phyloP scores from a whole-genome alignment of 768 basidiomycete species.

The Xerocomus brunneocitrinus region DNA sequence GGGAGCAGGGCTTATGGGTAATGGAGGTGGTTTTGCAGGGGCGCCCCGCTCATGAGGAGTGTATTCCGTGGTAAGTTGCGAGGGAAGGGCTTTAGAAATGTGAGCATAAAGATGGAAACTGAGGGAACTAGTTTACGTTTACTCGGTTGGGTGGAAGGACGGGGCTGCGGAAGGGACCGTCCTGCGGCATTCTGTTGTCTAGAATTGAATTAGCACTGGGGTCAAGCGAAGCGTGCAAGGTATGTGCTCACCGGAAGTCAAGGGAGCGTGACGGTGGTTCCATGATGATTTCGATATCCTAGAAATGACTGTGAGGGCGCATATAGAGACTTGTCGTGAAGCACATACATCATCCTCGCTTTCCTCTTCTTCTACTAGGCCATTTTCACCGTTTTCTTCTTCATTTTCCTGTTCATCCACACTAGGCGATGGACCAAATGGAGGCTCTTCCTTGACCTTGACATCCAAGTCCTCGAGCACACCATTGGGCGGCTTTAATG shows the following conservation, averaged over 20 bases:
- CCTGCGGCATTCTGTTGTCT: slow-evolving; percentile 36
- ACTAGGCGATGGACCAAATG: slow-evolving; percentile 21
- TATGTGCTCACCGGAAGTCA: slow-evolving; percentile 59
- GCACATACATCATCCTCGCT: slow-evolving; percentile 46
- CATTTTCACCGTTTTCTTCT: slow-evolving; percentile 39
- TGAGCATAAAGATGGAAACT: slow-evolving; percentile 5
- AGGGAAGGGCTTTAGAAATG: slow-evolving; percentile 33
- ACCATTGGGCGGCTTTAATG: slow-evolving; percentile 42
- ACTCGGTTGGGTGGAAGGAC: slow-evolving; percentile 30
- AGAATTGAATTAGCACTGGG: background rate
- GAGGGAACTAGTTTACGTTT: slow-evolving; percentile 23
- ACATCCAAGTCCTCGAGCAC: slow-evolving; percentile 48
- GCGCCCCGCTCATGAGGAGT: slow-evolving; percentile 65
- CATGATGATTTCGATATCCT: slow-evolving; percentile 92
- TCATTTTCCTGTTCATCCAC: slow-evolving; percentile 27
- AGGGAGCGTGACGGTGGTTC: slow-evolving; percentile 68
- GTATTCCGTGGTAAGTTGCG: slow-evolving; percentile 77
- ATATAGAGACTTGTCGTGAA: background rate
- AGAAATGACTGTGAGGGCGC: slow-evolving; percentile 5
- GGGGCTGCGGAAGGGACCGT: slow-evolving; percentile 24
- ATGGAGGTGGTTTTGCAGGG: slow-evolving; percentile 28
- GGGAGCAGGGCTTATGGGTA: slow-evolving; percentile 19
- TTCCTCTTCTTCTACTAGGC: slow-evolving; percentile 38
- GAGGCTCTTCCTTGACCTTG: slow-evolving; percentile 36
- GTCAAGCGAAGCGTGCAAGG: background rate